phyloP scores from a whole-genome alignment of 1,284 basidiomycete species.

The Hemileia vastatrix region DNA sequence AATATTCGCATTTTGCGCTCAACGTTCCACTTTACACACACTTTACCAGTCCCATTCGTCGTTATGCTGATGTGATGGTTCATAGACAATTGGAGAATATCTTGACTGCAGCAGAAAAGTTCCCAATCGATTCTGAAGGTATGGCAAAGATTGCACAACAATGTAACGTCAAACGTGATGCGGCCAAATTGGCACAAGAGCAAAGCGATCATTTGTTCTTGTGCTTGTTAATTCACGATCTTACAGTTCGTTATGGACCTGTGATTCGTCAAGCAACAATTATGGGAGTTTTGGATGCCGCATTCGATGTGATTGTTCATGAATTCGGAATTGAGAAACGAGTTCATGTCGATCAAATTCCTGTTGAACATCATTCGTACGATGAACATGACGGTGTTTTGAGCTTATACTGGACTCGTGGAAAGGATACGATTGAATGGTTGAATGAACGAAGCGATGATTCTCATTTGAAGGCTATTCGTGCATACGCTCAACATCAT shows the following conservation, averaged over 20 bases:
- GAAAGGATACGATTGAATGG: slow-evolving; percentile 35
- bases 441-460: slow-evolving; percentile 33
- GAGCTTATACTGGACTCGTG: slow-evolving; percentile 58
- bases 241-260: slow-evolving; percentile 37
- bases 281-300: slow-evolving; percentile 36
- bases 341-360: slow-evolving; percentile 40
- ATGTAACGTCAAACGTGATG: slow-evolving; percentile 50
- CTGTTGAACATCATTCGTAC: slow-evolving; percentile 64
- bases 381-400: slow-evolving; percentile 82
- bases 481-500: slow-evolving; percentile 71
- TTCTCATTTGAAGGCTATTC: slow-evolving; percentile 83
- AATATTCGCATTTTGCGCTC: slow-evolving; percentile 92
- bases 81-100: slow-evolving; percentile 91
- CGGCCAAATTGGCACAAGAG: slow-evolving; percentile 37
- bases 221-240: slow-evolving; percentile 38
- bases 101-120: slow-evolving; percentile 62
- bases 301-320: slow-evolving; percentile 38
- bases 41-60: slow-evolving; percentile 55
- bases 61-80: slow-evolving; percentile 66
- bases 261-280: slow-evolving; percentile 35
- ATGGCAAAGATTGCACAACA: slow-evolving; percentile 95
- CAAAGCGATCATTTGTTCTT: slow-evolving; percentile 40
- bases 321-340: slow-evolving; percentile 42
- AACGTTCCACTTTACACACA: slow-evolving; percentile 96
- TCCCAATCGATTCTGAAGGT: slow-evolving; percentile 90